Conservation (phyloP, 148 eudicot genomes). For the Fagopyrum tataricum region DNA sequence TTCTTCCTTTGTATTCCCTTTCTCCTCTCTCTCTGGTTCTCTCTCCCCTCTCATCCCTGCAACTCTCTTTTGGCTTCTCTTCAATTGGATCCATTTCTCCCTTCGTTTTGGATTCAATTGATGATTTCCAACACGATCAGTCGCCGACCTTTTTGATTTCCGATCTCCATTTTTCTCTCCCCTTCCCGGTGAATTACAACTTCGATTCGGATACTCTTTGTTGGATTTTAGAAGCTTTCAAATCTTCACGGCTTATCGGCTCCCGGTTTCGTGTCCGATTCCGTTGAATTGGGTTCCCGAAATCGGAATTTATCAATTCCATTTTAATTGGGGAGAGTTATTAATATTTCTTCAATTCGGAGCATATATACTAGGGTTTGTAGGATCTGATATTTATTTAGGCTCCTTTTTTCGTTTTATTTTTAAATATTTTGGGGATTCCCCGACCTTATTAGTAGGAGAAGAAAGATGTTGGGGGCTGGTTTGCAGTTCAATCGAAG, state of each 20-base stretch:
- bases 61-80: constrained; percentile 9
- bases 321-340: neutral
- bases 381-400: neutral
- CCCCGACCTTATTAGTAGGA: neutral
- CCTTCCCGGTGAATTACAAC: neutral
- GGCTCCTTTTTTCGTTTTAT: neutral
- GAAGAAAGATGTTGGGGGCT: constrained; percentile 36
- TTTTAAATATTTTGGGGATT: neutral
- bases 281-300: constrained; percentile 1
- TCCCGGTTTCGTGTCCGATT: constrained; percentile 9
- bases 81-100: constrained; percentile 15
- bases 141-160: constrained; percentile 11
- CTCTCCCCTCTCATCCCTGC: constrained; percentile 11
- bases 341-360: neutral
- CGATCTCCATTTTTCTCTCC: neutral
- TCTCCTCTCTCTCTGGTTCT: neutral
- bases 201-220: neutral
- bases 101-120: constrained; percentile 13
- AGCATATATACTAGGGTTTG: neutral
- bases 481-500: constrained; percentile 46
- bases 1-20: neutral
- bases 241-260: neutral
- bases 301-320: neutral
- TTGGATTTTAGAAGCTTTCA: constrained; percentile 3
- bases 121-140: constrained; percentile 4